These are phyloP conservation scores for Cercospora zeae-maydis DNA, from an alignment of 2,329 filamentous ascomycete species.

Conservation along the genomic window DNA sequence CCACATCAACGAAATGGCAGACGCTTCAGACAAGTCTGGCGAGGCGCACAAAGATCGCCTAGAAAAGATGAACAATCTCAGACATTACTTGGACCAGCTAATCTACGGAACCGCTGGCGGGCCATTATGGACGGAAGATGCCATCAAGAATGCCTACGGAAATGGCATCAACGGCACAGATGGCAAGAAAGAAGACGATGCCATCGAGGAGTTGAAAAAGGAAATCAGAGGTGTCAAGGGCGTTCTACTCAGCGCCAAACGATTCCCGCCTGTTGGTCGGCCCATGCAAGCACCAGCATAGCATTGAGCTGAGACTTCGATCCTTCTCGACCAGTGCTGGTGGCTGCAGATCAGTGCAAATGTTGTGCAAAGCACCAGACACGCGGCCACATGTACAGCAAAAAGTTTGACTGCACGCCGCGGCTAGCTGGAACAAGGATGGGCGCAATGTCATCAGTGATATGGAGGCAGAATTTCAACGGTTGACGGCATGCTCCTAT, in stretches of 20 bases:
- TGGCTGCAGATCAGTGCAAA: background rate
- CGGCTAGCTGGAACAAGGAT: background rate
- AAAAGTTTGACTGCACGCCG: background rate
- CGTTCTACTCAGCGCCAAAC: constrained; percentile 68
- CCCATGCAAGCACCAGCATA: constrained; percentile 13
- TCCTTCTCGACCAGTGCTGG: background rate
- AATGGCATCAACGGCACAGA: background rate
- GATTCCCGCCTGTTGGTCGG: constrained; percentile 48
- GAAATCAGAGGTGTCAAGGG: constrained; percentile 79
- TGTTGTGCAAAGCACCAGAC: background rate
- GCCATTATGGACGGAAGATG: constrained; percentile 31
- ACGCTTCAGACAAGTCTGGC: constrained; percentile 51
- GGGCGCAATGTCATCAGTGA: background rate
- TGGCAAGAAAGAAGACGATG: constrained; percentile 57
- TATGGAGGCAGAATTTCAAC: background rate
- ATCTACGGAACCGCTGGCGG: constrained; percentile 41
- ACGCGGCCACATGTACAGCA: background rate
- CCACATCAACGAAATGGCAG: constrained; percentile 49
- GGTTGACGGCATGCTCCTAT: background rate
- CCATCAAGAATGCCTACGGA: constrained; percentile 17
- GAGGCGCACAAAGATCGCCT: constrained; percentile 53
- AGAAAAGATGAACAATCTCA: constrained; percentile 50
- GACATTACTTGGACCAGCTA: constrained; percentile 63
- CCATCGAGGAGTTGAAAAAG: constrained; percentile 67
- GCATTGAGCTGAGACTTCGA: background rate